phyloP scores from a whole-genome alignment of 441 rosid species.

The Erodium trifolium region DNA sequence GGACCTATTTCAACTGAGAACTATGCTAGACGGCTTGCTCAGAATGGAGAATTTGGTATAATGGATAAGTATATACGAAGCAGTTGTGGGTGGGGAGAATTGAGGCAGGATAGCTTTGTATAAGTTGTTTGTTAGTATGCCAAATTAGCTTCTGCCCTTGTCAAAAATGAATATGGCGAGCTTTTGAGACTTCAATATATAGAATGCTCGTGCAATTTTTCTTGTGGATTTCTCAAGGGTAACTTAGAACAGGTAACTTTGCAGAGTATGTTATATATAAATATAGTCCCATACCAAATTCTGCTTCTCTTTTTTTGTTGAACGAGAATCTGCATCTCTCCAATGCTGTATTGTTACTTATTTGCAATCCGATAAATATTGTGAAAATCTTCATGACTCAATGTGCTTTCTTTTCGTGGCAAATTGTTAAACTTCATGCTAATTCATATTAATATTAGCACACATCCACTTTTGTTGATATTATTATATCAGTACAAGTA shows the following conservation, averaged over 20 bases:
- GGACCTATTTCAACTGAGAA: constrained; percentile 38
- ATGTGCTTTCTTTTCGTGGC: constrained; percentile 3
- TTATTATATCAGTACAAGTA: too few species aligned
- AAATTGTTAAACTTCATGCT: neutral
- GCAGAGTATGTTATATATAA: constrained; percentile 10
- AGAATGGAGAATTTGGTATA: constrained; percentile 39
- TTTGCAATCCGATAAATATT: constrained; percentile 4
- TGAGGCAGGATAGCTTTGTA: constrained; percentile 15
- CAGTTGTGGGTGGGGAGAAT: constrained; percentile 45
- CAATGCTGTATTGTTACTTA: constrained; percentile 12
- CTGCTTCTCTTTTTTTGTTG: neutral
- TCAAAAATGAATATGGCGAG: constrained; percentile 11
- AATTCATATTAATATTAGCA: neutral
- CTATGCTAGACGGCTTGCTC: constrained; percentile 37
- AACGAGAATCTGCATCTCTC: constrained; percentile 1
- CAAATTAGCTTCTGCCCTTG: constrained; percentile 1
- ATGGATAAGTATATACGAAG: constrained; percentile 39
- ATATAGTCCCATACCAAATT: constrained; percentile 9
- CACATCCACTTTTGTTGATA: neutral
- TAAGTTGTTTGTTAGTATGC: constrained; percentile 12
- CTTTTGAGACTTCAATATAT: constrained; percentile 14
- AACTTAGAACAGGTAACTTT: constrained; percentile 29
- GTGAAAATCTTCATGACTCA: constrained; percentile 1
- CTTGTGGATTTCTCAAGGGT: constrained; percentile 13
- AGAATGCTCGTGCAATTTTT: constrained; percentile 15